A percentile compares a stretch with the other conserved stretches of the same genome.
phyloP scores from a whole-genome alignment of 164 flowering plant species.

The Nelumbo lutea region DNA sequence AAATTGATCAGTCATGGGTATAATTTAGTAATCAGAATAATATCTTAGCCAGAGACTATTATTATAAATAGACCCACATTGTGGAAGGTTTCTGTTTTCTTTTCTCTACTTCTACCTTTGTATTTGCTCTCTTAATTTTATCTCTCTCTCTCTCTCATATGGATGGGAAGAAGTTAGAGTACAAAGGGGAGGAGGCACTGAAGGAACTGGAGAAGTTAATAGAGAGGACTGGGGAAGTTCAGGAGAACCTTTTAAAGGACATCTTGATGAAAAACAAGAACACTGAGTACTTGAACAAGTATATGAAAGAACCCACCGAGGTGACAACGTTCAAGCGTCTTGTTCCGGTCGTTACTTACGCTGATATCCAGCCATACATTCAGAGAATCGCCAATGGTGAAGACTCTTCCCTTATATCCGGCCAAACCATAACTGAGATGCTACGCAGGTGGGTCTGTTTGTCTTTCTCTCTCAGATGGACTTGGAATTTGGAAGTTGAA shows the following conservation, averaged over 20 bases:
- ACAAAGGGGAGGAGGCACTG: slow-evolving; percentile 65
- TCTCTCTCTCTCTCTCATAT: slow-evolving; percentile 11
- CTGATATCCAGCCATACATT: slow-evolving; percentile 53
- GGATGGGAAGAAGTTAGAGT: slow-evolving; percentile 70
- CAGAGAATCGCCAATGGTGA: slow-evolving; percentile 70
- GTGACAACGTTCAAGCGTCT: slow-evolving; percentile 32
- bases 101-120: no score
- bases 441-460: slow-evolving; percentile 51
- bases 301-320: slow-evolving; percentile 40
- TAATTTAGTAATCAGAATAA: slow-evolving; percentile 16
- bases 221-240: slow-evolving; percentile 45
- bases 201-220: slow-evolving; percentile 58
- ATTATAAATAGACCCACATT: no score
- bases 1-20: no score
- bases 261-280: slow-evolving; percentile 44
- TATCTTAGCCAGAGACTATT: slow-evolving; percentile 17
- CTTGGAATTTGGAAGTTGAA: background rate
- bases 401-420: slow-evolving; percentile 51
- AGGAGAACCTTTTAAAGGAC: slow-evolving; percentile 45
- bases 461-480: background rate
- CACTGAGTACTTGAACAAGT: slow-evolving; percentile 62
- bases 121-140: background rate
- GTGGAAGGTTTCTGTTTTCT: no score
- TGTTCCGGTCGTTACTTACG: slow-evolving; percentile 61
- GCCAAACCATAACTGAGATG: slow-evolving; percentile 69